These are phyloP conservation scores for Hirschfeldia incana DNA, from an alignment of 345 rosid genomes.

Conservation along the genomic window DNA sequence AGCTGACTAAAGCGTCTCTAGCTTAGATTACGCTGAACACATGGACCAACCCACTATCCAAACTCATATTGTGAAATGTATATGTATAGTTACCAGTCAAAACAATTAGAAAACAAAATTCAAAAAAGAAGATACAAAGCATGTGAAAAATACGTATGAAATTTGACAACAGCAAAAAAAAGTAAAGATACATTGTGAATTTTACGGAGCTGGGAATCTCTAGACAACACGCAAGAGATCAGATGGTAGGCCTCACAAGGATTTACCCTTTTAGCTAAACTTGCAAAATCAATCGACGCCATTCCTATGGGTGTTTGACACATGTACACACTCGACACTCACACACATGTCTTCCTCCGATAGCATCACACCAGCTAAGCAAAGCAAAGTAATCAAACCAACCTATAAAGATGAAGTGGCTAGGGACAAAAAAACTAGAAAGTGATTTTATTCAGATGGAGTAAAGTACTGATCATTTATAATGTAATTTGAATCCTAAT, in stretches of 20 bases:
- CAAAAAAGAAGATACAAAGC: not conserved
- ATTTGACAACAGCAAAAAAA: slow-evolving; percentile 11
- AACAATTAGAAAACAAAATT: not conserved
- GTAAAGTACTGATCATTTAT: not conserved
- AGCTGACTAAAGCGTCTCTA: not conserved
- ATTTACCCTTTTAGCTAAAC: slow-evolving; percentile 4
- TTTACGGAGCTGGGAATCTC: slow-evolving; percentile 18
- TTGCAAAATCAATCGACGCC: slow-evolving; percentile 1
- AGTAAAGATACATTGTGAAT: slow-evolving; percentile 7
- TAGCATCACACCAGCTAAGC: slow-evolving; percentile 5
- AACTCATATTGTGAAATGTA: not conserved
- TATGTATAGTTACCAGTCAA: not conserved
- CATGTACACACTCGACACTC: not conserved
- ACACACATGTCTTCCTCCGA: not conserved
- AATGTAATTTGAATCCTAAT: not conserved
- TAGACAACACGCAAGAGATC: slow-evolving; percentile 30
- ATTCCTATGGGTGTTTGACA: slow-evolving; percentile 17
- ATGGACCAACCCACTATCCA: not conserved
- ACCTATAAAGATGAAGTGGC: not conserved
- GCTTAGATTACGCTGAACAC: not conserved
- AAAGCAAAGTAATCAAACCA: not conserved
- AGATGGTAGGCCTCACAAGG: slow-evolving; percentile 2
- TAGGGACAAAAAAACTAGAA: not conserved
- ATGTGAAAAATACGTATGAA: slow-evolving; percentile 30
- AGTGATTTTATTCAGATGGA: too few relatives aligned